Conservation (phyloP, 2,329 filamentous ascomycete species). For the Pyrenophora teres region DNA sequence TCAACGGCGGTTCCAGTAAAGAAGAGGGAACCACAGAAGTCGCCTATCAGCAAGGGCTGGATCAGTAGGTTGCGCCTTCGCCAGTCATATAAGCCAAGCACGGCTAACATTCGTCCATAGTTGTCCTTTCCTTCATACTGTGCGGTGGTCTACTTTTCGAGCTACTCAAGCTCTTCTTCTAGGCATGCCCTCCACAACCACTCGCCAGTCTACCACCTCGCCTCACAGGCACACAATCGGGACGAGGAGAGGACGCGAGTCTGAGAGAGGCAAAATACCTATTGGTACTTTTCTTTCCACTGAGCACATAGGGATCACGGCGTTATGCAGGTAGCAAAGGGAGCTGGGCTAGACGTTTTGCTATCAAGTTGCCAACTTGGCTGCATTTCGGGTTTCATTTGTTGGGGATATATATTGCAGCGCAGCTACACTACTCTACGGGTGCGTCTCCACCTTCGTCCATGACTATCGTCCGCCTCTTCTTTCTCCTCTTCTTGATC, state of each 20-base stretch:
- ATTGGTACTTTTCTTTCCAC: background rate
- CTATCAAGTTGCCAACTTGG: constrained; percentile 1
- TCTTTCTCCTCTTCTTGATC: constrained; percentile 51
- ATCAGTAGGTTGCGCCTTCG: constrained; percentile 56
- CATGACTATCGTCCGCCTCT: constrained; percentile 45
- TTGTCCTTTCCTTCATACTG: constrained; percentile 66
- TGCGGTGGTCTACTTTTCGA: constrained; percentile 66
- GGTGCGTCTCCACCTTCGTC: constrained; percentile 27
- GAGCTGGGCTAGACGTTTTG: background rate
- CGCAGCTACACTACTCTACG: constrained; percentile 11
- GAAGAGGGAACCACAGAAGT: constrained; percentile 52
- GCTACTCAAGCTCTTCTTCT: constrained; percentile 56
- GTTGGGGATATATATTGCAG: background rate
- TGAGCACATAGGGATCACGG: constrained; percentile 6
- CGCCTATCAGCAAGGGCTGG: constrained; percentile 62
- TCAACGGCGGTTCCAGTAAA: constrained; percentile 53
- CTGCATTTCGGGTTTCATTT: constrained; percentile 1
- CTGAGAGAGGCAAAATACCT: background rate
- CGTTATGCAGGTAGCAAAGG: constrained; percentile 2
- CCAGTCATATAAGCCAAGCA: background rate
- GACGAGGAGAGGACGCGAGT: background rate
- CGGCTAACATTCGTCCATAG: constrained; percentile 44
- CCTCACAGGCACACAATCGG: too few species aligned
- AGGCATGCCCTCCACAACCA: background rate
- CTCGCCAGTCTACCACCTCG: too few species aligned